phyloP scores from a whole-genome alignment of 2,329 filamentous ascomycete species.

The Microascus cirrosus region DNA sequence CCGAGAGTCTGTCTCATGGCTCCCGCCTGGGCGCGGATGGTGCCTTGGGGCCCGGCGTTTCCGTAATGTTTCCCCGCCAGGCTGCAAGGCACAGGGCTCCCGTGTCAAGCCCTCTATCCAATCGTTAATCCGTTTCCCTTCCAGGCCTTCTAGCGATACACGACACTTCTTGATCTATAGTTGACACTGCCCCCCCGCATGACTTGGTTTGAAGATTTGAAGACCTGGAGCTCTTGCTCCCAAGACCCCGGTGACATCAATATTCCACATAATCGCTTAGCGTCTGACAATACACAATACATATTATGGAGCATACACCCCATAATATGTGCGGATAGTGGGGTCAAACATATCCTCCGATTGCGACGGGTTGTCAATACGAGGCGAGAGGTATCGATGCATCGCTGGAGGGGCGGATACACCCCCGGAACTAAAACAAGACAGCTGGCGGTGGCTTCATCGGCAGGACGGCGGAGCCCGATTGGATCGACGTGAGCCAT shows the following conservation, averaged over 20 bases:
- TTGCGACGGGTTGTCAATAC: background rate
- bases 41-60: background rate
- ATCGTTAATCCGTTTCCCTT: no score
- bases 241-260: background rate
- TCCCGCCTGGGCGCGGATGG: background rate
- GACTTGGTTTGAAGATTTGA: background rate
- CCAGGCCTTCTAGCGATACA: no score
- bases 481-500: background rate
- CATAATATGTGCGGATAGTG: no score
- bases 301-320: no score
- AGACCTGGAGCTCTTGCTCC: background rate
- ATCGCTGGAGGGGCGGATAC: background rate
- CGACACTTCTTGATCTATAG: no score
- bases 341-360: no score
- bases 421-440: background rate
- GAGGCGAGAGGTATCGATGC: background rate
- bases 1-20: background rate
- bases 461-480: background rate
- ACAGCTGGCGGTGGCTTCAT: background rate
- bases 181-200: background rate
- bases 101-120: no score
- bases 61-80: background rate
- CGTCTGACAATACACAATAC: background rate
- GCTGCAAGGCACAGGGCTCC: no score
- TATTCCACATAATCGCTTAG: background rate